phyloP scores from a whole-genome alignment of 768 basidiomycete species.

The Galerina marginata region DNA sequence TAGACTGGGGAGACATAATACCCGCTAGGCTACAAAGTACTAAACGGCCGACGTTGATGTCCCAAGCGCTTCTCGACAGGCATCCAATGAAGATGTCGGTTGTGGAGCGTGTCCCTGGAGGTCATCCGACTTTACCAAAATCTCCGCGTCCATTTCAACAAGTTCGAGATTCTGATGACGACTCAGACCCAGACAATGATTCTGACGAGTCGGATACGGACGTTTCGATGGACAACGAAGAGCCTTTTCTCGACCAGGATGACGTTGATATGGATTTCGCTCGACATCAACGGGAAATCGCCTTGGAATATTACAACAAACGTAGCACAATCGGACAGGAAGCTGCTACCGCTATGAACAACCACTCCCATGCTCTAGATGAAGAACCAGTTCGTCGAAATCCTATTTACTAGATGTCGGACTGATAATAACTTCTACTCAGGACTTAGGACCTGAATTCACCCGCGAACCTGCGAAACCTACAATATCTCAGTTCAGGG shows the following conservation, averaged over 20 bases:
- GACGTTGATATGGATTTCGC: conserved; percentile 65
- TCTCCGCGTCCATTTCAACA: conserved; percentile 23
- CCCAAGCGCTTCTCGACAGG: conserved; percentile 38
- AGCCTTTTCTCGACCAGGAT: conserved; percentile 43
- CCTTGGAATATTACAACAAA: conserved; percentile 71
- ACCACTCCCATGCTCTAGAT: conserved; percentile 47
- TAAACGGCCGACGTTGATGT: conserved; percentile 41
- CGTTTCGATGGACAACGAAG: conserved; percentile 39
- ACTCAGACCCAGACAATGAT: conserved; percentile 50
- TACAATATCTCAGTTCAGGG: conserved; percentile 69
- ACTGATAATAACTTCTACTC: conserved; percentile 2
- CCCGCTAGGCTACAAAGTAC: conserved; percentile 51
- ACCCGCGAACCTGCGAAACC: conserved; percentile 42
- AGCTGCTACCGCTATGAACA: conserved; percentile 55
- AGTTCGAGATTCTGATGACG: conserved; percentile 69
- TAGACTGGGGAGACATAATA: conserved; percentile 61
- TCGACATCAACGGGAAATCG: conserved; percentile 76
- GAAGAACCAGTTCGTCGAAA: conserved; percentile 44
- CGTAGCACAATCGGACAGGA: conserved; percentile 60
- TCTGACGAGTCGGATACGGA: conserved; percentile 29
- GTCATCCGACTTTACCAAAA: conserved; percentile 22
- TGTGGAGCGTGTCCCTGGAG: conserved; percentile 62
- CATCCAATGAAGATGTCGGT: conserved; percentile 72
- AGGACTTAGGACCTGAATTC: conserved; percentile 16
- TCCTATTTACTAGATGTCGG: conserved; percentile 1